These are phyloP conservation scores for Zygoascus flipseniorum DNA, from an alignment of 805 yeast genomes.

Conservation along the genomic window DNA sequence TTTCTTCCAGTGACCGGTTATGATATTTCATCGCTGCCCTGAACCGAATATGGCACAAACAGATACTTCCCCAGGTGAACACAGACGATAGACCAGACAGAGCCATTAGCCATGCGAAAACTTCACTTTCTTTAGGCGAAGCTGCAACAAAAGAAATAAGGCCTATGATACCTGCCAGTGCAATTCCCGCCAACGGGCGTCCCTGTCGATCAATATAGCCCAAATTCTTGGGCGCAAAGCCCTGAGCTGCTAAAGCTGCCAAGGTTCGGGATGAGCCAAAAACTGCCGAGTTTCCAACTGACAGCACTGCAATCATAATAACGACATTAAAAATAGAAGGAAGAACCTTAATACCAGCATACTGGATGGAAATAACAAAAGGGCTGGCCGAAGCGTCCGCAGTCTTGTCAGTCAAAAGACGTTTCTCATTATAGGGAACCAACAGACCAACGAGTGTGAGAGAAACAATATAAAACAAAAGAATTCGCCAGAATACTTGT, in stretches of 20 bases:
- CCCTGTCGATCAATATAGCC: constrained; percentile 71
- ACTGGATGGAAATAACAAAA: constrained; percentile 60
- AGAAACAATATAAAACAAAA: constrained; percentile 57
- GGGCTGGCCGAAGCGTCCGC: constrained; percentile 63
- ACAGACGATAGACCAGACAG: constrained; percentile 63
- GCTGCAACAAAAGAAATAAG: constrained; percentile 56
- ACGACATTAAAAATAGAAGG: constrained; percentile 68
- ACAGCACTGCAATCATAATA: constrained; percentile 56
- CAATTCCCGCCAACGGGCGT: constrained; percentile 65
- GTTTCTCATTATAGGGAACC: constrained; percentile 54
- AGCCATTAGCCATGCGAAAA: constrained; percentile 64
- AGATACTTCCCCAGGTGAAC: constrained; percentile 68
- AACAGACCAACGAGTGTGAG: constrained; percentile 53
- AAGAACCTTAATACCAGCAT: constrained; percentile 58
- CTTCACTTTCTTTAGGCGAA: constrained; percentile 34
- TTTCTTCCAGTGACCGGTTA: constrained; percentile 52
- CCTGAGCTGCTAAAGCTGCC: constrained; percentile 58
- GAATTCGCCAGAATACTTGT: constrained; percentile 77
- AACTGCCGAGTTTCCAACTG: constrained; percentile 68
- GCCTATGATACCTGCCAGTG: constrained; percentile 40
- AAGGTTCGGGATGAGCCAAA: constrained; percentile 64
- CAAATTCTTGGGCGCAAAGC: constrained; percentile 51
- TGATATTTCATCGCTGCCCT: constrained; percentile 49
- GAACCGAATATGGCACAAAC: constrained; percentile 57
- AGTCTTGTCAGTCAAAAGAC: constrained; percentile 40